Conservation (phyloP, 176 grass and related monocot genomes). For the maize (Zea mays) region Zm-B73-REFERENCE-NAM-5.0 NC_050101.1:179355001-179355500, state of each 20-base stretch:
- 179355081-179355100: too few relatives aligned
- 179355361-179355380: background rate
- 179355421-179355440: background rate
- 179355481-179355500: conserved; percentile 68
- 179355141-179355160: conserved; percentile 65
- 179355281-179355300: conserved; percentile 49
- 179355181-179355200: conserved; percentile 59
- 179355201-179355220: conserved; percentile 69
- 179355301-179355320: conserved; percentile 54
- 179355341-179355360: too few relatives aligned
- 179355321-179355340: conserved; percentile 71
- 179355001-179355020: conserved; percentile 76
- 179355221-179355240: conserved; percentile 53
- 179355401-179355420: background rate
- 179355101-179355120: too few relatives aligned
- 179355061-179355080: background rate
- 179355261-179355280: conserved; percentile 66
- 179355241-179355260: conserved; percentile 58
- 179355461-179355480: too few relatives aligned
- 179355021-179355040: too few relatives aligned
- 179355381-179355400: conserved; percentile 11
- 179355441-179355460: background rate
- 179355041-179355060: too few relatives aligned
- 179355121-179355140: conserved; percentile 80
- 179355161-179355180: conserved; percentile 73